Evolutionary conservation across 2,329 filamentous ascomycete genomes (phyloP), one percentile per base, ranked within the genome.

Genomic region (Blastomyces parvus): DNA sequence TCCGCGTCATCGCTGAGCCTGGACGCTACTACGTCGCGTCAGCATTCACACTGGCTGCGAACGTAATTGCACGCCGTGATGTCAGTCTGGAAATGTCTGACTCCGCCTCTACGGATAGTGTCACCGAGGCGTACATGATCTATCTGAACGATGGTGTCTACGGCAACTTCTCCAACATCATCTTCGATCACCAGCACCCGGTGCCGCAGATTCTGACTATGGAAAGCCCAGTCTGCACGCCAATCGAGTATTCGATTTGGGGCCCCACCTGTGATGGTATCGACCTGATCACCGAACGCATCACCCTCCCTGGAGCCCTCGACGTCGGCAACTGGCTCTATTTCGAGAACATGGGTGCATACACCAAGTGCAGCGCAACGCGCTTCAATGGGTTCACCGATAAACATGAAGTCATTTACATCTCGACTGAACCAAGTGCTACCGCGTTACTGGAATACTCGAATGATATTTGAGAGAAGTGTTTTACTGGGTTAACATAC

Each of bases 61-160:
- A 96, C 78, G 86, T 99, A 74, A 99, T 97, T 74, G 93, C 94
- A 38, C 91, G 94, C 65, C 93, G 94, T 72, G 91, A 91, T 50
- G 88, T 97, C 64, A 64, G 62, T 42, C 53, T 62, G 22, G 63
- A 65, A 25, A 58, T 59, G 36, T 67, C 66, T 38, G 66, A 67
- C 52, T 64, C 64, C 3, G 66, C 66, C 4, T 67, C 66, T 14
- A 59, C 60, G 55, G 83, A 88, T 67, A 86, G 93, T 72, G 85
- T 89, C 17, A 80, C 80, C 48, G 73, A 74, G 57, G 90, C 87
- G 69, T 97, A 96, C 82, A 99, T 97, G 94, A 80, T 97, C 57
- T 99, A 99, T 76, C 81, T 97, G 75, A 99, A 99, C 74, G 94
- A 99, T 70, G 94, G 94, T 36, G 88, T 97, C 62, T 99, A 99